These are phyloP conservation scores for Nephelium lappaceum DNA, from an alignment of 345 rosid species.

Conservation along the genomic window DNA sequence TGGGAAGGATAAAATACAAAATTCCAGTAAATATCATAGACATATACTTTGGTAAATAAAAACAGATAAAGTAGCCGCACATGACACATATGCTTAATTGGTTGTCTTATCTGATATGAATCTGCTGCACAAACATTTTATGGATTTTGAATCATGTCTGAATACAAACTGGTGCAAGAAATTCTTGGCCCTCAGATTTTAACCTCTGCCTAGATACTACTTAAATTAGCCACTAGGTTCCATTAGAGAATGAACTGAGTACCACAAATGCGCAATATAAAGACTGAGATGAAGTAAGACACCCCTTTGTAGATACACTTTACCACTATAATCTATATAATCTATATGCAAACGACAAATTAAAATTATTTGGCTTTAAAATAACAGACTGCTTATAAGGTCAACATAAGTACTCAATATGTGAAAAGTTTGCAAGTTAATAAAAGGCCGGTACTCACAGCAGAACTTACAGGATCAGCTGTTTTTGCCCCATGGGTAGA, in stretches of 20 bases:
- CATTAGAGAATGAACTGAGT: background rate
- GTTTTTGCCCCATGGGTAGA: constrained; percentile 70
- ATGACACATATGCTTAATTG: background rate
- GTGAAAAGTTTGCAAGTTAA: background rate
- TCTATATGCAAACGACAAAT: background rate
- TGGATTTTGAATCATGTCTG: background rate
- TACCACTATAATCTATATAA: background rate
- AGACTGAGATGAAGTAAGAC: background rate
- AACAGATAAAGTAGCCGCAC: background rate
- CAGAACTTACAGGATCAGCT: constrained; percentile 42
- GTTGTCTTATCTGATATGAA: background rate
- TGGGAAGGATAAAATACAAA: background rate
- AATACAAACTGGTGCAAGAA: background rate
- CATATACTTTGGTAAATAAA: background rate
- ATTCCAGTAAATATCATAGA: constrained; percentile 5
- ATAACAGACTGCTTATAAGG: background rate
- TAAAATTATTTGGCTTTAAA: background rate
- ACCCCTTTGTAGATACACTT: background rate
- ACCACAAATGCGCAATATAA: background rate
- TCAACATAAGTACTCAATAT: background rate
- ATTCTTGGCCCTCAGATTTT: background rate
- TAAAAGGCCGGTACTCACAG: constrained; percentile 35
- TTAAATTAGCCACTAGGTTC: background rate
- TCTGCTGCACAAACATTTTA: background rate
- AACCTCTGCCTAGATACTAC: background rate